Conservation (phyloP, 2,329 filamentous ascomycete genomes). For the Alternaria solani region DNA sequence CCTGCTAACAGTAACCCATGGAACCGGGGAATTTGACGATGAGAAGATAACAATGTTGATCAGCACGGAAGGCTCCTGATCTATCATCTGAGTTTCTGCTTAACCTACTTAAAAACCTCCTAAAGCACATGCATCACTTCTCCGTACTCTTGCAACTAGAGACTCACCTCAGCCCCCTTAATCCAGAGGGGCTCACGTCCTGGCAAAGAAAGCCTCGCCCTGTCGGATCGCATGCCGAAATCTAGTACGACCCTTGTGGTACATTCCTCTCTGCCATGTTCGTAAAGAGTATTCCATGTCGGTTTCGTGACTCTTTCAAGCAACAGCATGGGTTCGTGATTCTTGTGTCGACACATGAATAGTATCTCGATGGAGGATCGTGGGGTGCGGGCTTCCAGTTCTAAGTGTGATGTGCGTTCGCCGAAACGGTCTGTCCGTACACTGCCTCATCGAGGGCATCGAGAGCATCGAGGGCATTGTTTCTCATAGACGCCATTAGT, state of each 20-base stretch:
- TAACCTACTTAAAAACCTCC: conserved; percentile 3
- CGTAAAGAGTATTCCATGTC: conserved; percentile 1
- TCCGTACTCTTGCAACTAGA: conserved; percentile 9
- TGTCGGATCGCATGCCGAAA: neutral
- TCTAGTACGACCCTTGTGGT: conserved; percentile 5
- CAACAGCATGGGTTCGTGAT: neutral
- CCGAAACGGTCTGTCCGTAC: conserved; percentile 14
- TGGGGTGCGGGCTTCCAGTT: conserved; percentile 8
- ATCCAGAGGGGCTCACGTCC: conserved; percentile 2
- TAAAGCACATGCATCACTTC: conserved; percentile 1
- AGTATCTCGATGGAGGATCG: conserved; percentile 4
- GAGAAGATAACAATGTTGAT: neutral
- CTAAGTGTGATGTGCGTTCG: conserved; percentile 1
- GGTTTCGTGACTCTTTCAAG: conserved; percentile 1
- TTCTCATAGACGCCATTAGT: neutral
- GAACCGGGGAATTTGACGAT: neutral
- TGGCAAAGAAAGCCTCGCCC: neutral
- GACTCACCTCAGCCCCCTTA: neutral
- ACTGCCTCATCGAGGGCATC: neutral
- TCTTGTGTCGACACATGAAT: conserved; percentile 9
- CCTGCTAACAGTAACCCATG: neutral
- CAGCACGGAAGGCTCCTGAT: neutral
- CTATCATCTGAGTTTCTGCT: neutral
- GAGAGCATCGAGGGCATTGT: neutral
- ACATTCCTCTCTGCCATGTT: neutral